These are phyloP conservation scores for Hymenochaete sp. DNA, from an alignment of 1,284 basidiomycete genomes.

Conservation along the genomic window DNA sequence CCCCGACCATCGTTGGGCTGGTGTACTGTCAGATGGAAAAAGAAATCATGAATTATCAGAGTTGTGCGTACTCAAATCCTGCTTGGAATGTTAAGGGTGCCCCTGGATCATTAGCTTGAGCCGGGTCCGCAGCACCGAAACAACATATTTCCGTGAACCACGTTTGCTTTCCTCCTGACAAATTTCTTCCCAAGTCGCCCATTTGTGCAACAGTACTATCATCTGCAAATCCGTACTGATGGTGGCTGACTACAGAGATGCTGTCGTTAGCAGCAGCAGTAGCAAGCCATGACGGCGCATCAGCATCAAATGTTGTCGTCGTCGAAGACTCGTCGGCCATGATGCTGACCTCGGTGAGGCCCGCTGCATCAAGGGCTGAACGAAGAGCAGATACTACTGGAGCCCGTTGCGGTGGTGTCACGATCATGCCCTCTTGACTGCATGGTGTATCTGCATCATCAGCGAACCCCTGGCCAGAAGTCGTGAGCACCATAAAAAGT, in stretches of 20 bases:
- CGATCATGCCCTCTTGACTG: conserved; percentile 27
- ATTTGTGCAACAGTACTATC: conserved; percentile 19
- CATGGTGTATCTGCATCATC: conserved; percentile 20
- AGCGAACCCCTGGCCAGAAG: conserved; percentile 9
- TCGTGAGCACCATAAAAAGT: too few species aligned
- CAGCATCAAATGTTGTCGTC: conserved; percentile 21
- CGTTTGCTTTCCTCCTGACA: conserved; percentile 22
- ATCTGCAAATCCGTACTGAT: conserved; percentile 23
- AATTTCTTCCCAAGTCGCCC: conserved; percentile 19
- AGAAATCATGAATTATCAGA: neutral
- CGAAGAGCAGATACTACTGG: conserved; percentile 23
- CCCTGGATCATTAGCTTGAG: conserved; percentile 7
- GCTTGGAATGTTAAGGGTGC: conserved; percentile 12
- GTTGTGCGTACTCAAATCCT: conserved; percentile 20
- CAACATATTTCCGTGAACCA: conserved; percentile 27
- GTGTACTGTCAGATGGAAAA: neutral
- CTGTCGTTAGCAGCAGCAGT: conserved; percentile 18
- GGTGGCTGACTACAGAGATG: conserved; percentile 23
- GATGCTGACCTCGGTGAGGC: conserved; percentile 21
- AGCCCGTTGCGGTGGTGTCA: conserved; percentile 24
- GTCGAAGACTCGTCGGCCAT: conserved; percentile 24
- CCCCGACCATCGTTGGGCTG: conserved; percentile 23
- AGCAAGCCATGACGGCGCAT: conserved; percentile 24
- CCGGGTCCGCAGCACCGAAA: conserved; percentile 11
- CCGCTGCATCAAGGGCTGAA: conserved; percentile 20